Conservation (phyloP, 2,329 filamentous ascomycete species). For the Intubia oerlemansii region DNA sequence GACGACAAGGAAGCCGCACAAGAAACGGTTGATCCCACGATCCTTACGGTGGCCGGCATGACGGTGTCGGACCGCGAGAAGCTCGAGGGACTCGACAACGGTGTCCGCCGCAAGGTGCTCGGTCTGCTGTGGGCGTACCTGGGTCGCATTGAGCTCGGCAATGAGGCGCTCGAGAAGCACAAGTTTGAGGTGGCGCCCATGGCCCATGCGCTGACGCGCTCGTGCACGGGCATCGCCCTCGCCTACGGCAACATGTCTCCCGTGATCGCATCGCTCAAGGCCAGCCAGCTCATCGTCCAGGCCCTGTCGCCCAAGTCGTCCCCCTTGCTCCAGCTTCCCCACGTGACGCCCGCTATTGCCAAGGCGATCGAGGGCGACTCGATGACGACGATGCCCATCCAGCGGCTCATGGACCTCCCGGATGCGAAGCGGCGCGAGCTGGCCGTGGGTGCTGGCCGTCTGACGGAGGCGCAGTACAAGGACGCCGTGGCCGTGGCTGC, state of each 20-base stretch:
- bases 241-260: constrained; percentile 71
- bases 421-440: constrained; percentile 52
- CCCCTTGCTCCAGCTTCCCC: constrained; percentile 76
- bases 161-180: constrained; percentile 54
- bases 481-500: constrained; percentile 55
- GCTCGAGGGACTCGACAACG: constrained; percentile 62
- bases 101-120: constrained; percentile 63
- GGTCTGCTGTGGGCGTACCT: constrained; percentile 91
- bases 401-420: constrained; percentile 73
- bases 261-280: constrained; percentile 60
- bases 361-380: constrained; percentile 52
- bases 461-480: constrained; percentile 58
- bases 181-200: constrained; percentile 83
- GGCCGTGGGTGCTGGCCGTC: constrained; percentile 45
- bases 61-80: constrained; percentile 52
- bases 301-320: constrained; percentile 66
- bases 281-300: constrained; percentile 76
- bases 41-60: constrained; percentile 23
- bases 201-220: constrained; percentile 65
- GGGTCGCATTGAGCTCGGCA: constrained; percentile 66
- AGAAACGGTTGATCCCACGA: no score
- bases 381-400: constrained; percentile 55
- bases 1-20: constrained; percentile 14
- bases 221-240: constrained; percentile 69
- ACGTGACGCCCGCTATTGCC: constrained; percentile 51